Evolutionary conservation across 2,329 filamentous ascomycete genomes (phyloP).

Genomic region (Triangularia verruculosa): DNA sequence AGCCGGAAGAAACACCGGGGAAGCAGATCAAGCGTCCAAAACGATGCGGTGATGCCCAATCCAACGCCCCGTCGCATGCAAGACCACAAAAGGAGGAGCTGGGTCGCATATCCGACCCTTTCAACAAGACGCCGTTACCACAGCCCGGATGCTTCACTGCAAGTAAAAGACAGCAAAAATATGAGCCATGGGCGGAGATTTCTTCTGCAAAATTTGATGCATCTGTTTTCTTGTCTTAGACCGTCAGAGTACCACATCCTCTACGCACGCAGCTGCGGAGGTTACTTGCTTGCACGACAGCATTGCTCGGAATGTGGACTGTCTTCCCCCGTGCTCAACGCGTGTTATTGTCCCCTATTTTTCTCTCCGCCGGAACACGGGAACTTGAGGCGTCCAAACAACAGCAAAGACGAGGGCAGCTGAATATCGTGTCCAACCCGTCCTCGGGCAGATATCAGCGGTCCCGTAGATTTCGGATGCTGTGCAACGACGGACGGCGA

Average conservation of each 20-base stretch:
- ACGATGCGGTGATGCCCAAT: conserved; percentile 28
- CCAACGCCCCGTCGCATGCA: conserved; percentile 16
- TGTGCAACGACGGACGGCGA: conserved; percentile 21
- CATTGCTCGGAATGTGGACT: conserved; percentile 6
- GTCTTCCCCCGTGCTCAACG: neutral
- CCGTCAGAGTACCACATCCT: conserved; percentile 12
- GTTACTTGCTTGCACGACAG: conserved; percentile 14
- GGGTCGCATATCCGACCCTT: conserved; percentile 17
- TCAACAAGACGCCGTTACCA: conserved; percentile 9
- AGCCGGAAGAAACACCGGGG: conserved; percentile 2
- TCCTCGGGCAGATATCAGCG: conserved; percentile 11
- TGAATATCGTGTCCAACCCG: conserved; percentile 18
- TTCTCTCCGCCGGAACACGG: conserved; percentile 4
- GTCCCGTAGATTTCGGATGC: conserved; percentile 11
- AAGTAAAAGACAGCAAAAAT: neutral
- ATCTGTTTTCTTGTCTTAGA: conserved; percentile 14
- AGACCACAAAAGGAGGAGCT: conserved; percentile 13
- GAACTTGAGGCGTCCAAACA: conserved; percentile 4
- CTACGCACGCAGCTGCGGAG: conserved; percentile 15
- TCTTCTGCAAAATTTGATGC: neutral
- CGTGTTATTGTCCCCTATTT: conserved; percentile 1
- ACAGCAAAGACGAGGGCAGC: conserved; percentile 9
- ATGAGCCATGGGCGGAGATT: neutral
- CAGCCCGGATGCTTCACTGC: conserved; percentile 5
- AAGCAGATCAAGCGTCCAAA: conserved; percentile 14